These are phyloP conservation scores for Solanum neorickii DNA, from an alignment of 257 asterid genomes.

Conservation along the genomic window DNA sequence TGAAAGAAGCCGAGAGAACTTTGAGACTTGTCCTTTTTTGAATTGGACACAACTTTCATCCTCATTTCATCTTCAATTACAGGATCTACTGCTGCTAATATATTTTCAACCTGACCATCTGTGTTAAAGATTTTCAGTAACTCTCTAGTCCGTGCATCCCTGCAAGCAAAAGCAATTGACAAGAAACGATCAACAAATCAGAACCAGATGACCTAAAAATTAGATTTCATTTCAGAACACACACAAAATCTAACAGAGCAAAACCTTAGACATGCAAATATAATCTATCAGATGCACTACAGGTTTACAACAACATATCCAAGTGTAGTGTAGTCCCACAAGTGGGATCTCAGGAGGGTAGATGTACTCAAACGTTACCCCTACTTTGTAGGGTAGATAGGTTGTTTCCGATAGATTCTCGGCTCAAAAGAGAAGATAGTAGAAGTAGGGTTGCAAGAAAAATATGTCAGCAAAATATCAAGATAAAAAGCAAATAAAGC, in stretches of 20 bases:
- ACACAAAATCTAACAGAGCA: background rate
- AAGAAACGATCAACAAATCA: background rate
- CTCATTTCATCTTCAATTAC: slow-evolving; percentile 61
- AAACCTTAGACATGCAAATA: background rate
- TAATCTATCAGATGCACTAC: background rate
- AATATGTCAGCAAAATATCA: background rate
- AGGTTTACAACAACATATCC: background rate
- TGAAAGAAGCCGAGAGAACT: slow-evolving; percentile 71
- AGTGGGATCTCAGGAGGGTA: background rate
- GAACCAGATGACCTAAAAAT: background rate
- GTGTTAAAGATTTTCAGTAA: slow-evolving; percentile 67
- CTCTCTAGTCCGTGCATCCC: slow-evolving; percentile 92
- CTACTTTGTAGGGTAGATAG: background rate
- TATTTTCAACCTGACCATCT: slow-evolving; percentile 86
- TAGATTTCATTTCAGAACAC: background rate
- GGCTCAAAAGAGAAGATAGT: background rate
- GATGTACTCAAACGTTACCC: background rate
- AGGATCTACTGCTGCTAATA: slow-evolving; percentile 35
- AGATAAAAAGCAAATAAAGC: background rate
- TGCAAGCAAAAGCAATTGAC: slow-evolving; percentile 16
- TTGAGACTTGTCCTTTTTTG: slow-evolving; percentile 63
- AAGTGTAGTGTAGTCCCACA: background rate
- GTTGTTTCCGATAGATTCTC: background rate
- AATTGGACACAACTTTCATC: slow-evolving; percentile 32
- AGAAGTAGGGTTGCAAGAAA: background rate